A percentile compares a stretch with the other conserved stretches of the same genome.
Evolutionary conservation across 352 stramenopile species (phyloP).

Genomic region (Nothophytophthora sp.): DNA sequence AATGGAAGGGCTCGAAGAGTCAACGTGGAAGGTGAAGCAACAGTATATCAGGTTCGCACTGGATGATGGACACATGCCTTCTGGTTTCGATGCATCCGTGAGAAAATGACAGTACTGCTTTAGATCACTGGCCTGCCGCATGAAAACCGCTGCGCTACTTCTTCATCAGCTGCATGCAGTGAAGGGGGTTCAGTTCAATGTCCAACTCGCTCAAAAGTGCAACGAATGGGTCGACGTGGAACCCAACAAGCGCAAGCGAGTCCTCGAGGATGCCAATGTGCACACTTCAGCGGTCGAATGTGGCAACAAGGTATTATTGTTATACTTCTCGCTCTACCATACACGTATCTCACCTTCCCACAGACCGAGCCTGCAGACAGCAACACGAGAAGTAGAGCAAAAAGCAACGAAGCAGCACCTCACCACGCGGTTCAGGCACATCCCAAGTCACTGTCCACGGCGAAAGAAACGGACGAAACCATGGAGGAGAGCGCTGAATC

Average conservation of each 20-base stretch:
- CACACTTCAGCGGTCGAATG: slow-evolving; percentile 4
- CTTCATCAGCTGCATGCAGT: slow-evolving; percentile 40
- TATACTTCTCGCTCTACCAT: slow-evolving; percentile 1
- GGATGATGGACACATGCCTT: not conserved
- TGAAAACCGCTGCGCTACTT: slow-evolving; percentile 52
- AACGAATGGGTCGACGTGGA: slow-evolving; percentile 28
- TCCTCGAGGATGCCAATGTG: not conserved
- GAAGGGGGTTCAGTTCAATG: slow-evolving; percentile 20
- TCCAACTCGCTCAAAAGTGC: slow-evolving; percentile 23
- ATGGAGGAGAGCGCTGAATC: not conserved
- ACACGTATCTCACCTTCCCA: slow-evolving; percentile 16
- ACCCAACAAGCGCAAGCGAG: slow-evolving; percentile 48
- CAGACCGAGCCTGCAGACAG: slow-evolving; percentile 22
- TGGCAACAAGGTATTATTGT: slow-evolving; percentile 22
- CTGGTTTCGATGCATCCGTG: not conserved
- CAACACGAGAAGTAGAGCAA: not conserved
- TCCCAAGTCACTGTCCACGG: not conserved
- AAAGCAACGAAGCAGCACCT: not conserved
- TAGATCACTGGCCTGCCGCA: slow-evolving; percentile 60
- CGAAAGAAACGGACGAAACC: not conserved
- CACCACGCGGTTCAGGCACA: not conserved
- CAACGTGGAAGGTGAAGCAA: slow-evolving; percentile 43
- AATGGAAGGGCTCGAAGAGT: slow-evolving; percentile 38
- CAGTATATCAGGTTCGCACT: slow-evolving; percentile 53
- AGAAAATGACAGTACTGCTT: not conserved